phyloP scores from a whole-genome alignment of 176 grass and related monocot species.

The Oryza meridionalis region DNA sequence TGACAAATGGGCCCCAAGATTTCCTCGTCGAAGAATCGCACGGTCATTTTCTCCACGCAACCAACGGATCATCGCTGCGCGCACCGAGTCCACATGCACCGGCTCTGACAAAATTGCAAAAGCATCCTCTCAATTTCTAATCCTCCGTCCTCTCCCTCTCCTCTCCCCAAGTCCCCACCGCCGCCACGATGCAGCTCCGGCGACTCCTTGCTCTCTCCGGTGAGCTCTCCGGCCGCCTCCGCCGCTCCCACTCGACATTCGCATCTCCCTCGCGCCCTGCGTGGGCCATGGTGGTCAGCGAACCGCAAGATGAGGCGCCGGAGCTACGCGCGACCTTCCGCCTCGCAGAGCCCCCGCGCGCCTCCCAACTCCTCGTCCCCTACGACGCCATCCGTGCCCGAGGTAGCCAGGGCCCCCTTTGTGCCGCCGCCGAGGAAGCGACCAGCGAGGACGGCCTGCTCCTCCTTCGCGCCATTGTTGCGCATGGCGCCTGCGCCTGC shows the following conservation, averaged over 20 bases:
- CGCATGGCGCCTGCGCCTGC: no score
- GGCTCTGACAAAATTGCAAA: no score
- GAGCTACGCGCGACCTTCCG: background rate
- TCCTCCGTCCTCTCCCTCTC: no score
- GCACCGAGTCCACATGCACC: no score
- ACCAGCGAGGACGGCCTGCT: no score
- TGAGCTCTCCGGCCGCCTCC: background rate
- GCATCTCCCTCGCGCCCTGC: background rate
- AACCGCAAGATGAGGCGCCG: background rate
- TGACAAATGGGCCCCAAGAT: constrained; percentile 12
- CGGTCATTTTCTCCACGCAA: no score
- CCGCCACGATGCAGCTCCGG: background rate
- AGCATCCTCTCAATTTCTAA: background rate
- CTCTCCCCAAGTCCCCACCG: no score
- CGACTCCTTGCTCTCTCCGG: background rate
- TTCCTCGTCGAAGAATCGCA: no score
- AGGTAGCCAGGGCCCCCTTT: background rate
- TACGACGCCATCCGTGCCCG: background rate
- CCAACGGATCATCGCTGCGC: no score
- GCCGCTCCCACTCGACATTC: constrained; percentile 18
- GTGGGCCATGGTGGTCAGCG: background rate
- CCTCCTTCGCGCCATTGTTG: no score
- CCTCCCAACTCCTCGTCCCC: constrained; percentile 33
- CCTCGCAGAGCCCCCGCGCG: background rate
- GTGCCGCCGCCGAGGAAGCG: no score